These are phyloP conservation scores for Phytopythium oedochilum DNA, from an alignment of 352 stramenopile genomes.

Conservation along the genomic window DNA sequence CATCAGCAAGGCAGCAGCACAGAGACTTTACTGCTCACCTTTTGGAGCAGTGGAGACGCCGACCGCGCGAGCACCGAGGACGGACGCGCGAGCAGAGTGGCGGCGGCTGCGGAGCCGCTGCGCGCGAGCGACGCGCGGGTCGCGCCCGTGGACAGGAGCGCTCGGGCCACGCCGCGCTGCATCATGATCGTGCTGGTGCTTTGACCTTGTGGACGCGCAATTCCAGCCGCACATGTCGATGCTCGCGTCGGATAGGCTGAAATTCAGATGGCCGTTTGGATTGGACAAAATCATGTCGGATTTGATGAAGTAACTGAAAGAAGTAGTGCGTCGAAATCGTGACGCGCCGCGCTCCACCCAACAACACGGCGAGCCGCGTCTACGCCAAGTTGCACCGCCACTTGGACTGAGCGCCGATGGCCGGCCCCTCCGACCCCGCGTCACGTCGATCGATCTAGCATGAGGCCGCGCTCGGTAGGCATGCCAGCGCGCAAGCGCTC, in stretches of 20 bases:
- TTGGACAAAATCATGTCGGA: background rate
- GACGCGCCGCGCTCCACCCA: background rate
- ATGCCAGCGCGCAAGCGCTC: no score
- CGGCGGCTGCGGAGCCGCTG: background rate
- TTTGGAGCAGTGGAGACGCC: conserved; percentile 6
- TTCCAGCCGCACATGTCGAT: background rate
- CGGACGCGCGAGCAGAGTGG: background rate
- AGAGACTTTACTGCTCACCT: no score
- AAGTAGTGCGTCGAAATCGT: background rate
- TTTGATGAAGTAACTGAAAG: background rate
- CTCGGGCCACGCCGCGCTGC: conserved; percentile 19
- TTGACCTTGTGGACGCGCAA: background rate
- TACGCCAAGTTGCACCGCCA: background rate
- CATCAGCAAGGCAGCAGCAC: no score
- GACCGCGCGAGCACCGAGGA: conserved; percentile 4
- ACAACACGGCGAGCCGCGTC: background rate
- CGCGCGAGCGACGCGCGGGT: background rate
- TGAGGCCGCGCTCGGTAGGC: no score
- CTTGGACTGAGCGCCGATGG: background rate
- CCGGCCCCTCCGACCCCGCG: background rate
- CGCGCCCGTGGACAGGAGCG: conserved; percentile 12
- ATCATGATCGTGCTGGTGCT: conserved; percentile 11
- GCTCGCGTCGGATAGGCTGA: background rate
- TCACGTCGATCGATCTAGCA: no score
- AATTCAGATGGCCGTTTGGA: no score